Conservation (phyloP, 2,329 filamentous ascomycete species). For the Paracamarosporium sp. region DNA sequence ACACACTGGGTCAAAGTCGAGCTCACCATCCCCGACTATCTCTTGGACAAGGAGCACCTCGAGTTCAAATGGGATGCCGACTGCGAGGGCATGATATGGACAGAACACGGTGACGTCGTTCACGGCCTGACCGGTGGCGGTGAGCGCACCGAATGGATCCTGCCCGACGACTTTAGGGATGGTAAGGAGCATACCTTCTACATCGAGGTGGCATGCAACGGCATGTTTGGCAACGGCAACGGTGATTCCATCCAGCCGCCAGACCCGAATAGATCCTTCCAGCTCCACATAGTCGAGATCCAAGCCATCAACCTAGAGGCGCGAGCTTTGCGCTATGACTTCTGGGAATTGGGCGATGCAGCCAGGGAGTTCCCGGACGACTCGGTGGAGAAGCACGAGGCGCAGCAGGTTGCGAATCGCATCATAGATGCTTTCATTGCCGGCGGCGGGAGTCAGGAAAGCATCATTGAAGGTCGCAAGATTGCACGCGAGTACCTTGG, state of each 20-base stretch:
- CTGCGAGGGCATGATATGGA: conserved; percentile 95
- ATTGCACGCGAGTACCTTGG: conserved; percentile 87
- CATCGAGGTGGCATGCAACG: conserved; percentile 98
- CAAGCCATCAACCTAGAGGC: conserved; percentile 88
- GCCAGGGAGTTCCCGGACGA: conserved; percentile 88
- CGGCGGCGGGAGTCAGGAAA: conserved; percentile 73
- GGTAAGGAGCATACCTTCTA: conserved; percentile 89
- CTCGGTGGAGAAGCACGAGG: conserved; percentile 87
- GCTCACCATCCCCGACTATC: conserved; percentile 75
- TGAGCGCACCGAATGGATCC: conserved; percentile 88
- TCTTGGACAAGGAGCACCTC: conserved; percentile 79
- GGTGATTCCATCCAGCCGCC: conserved; percentile 90
- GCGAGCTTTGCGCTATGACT: conserved; percentile 84
- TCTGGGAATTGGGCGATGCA: conserved; percentile 94
- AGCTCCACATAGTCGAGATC: conserved; percentile 79
- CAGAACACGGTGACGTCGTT: conserved; percentile 83
- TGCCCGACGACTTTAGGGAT: conserved; percentile 81
- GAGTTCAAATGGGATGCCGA: conserved; percentile 96
- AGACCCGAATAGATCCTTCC: conserved; percentile 81
- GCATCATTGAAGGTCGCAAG: conserved; percentile 79
- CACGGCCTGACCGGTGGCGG: conserved; percentile 91
- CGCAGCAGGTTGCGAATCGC: conserved; percentile 80
- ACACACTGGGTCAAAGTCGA: conserved; percentile 96
- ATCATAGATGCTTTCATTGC: conserved; percentile 92
- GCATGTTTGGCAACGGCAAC: conserved; percentile 95